Conservation (phyloP, 192 early-diverging fungal species). For the Podila clonocystis region DNA sequence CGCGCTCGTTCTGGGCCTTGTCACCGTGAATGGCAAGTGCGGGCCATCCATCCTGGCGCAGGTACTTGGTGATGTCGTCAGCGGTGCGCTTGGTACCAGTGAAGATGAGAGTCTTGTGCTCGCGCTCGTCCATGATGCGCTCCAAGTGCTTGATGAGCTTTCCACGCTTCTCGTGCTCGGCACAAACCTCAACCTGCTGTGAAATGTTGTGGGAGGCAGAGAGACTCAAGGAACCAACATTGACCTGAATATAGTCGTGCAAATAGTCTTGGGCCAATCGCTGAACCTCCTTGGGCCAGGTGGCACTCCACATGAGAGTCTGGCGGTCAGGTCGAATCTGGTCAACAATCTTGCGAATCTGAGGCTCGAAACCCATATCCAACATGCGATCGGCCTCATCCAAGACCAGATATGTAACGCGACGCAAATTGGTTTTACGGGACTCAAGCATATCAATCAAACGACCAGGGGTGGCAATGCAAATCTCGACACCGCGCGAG, state of each 20-base stretch:
- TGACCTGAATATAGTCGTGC: slow-evolving; percentile 95
- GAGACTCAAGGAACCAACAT: slow-evolving; percentile 92
- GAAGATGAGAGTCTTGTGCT: slow-evolving; percentile 94
- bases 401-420: slow-evolving; percentile 97
- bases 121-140: slow-evolving; percentile 84
- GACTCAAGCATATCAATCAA: slow-evolving; percentile 96
- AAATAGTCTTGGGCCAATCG: slow-evolving; percentile 91
- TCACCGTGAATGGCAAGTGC: slow-evolving; percentile 97
- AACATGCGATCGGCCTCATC: slow-evolving; percentile 99
- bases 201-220: slow-evolving; percentile 93
- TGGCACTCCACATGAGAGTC: slow-evolving; percentile 99
- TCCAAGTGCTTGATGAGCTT: slow-evolving; percentile 86
- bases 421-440: slow-evolving; percentile 88
- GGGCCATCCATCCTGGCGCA: slow-evolving; percentile 91
- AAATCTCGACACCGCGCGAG: slow-evolving; percentile 89
- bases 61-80: slow-evolving; percentile 84
- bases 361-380: slow-evolving; percentile 99
- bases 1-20: slow-evolving; percentile 95
- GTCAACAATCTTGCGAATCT: slow-evolving; percentile 97
- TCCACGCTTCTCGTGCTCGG: slow-evolving; percentile 85
- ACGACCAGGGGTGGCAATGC: slow-evolving; percentile 97
- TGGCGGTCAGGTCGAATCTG: slow-evolving; percentile 98
- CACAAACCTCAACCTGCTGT: slow-evolving; percentile 91
- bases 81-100: slow-evolving; percentile 95
- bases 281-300: slow-evolving; percentile 98